These are phyloP conservation scores for Rhododendron vialii DNA, from an alignment of 148 eudicot genomes.

Conservation along the genomic window DNA sequence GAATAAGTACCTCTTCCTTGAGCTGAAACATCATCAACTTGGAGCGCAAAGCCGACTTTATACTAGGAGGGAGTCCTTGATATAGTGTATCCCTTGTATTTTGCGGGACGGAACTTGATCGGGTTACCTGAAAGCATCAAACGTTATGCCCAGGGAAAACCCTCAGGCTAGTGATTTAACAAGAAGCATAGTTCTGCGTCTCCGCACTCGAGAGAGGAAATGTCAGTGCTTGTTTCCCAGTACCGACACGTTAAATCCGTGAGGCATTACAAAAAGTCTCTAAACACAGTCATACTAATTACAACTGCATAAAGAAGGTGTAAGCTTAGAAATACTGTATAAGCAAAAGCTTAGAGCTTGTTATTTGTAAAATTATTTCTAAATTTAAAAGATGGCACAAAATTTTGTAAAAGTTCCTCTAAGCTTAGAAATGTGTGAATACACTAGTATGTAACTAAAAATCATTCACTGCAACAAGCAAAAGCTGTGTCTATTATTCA, in stretches of 20 bases:
- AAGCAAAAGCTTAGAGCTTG: background rate
- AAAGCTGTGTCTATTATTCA: background rate
- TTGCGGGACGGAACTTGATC: constrained; percentile 84
- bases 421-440: background rate
- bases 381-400: background rate
- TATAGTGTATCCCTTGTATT: constrained; percentile 86
- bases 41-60: constrained; percentile 75
- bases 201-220: background rate
- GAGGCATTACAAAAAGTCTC: background rate
- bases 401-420: background rate
- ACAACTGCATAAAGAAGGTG: background rate
- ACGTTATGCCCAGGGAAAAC: background rate
- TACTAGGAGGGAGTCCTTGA: constrained; percentile 85
- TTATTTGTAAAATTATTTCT: too few relatives aligned
- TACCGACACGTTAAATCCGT: background rate
- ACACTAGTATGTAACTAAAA: background rate
- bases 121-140: constrained; percentile 60
- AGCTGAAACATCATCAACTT: constrained; percentile 64
- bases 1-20: constrained; percentile 68
- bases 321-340: background rate
- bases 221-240: background rate
- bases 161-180: background rate
- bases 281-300: background rate
- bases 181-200: background rate
- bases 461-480: background rate